These are phyloP conservation scores for Castanea crenata DNA, from an alignment of 306 rosid genomes.

Conservation along the genomic window DNA sequence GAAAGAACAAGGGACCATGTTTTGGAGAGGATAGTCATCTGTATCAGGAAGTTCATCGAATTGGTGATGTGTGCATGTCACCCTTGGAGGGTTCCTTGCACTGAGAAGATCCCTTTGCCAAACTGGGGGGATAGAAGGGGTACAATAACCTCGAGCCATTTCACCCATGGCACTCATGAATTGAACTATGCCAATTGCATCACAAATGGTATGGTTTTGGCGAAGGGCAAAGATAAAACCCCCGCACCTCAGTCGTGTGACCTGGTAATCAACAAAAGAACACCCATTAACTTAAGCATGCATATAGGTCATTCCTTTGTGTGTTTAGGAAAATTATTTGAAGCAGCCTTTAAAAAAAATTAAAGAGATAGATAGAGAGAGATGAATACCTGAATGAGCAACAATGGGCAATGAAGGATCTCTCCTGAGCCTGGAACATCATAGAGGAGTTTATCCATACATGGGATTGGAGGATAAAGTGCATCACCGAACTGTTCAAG, in stretches of 20 bases:
- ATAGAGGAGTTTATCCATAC: too few relatives aligned
- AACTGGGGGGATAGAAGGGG: slow-evolving; percentile 30
- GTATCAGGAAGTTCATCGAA: slow-evolving; percentile 40
- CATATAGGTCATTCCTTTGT: too few relatives aligned
- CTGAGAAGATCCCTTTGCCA: slow-evolving; percentile 46
- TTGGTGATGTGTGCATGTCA: slow-evolving; percentile 40
- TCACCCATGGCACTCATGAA: slow-evolving; percentile 51
- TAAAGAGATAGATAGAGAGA: too few relatives aligned
- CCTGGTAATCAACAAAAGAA: neutral
- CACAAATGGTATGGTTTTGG: slow-evolving; percentile 51
- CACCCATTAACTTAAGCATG: too few relatives aligned
- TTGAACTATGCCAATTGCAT: slow-evolving; percentile 43
- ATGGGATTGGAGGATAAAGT: too few relatives aligned
- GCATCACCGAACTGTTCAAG: too few relatives aligned
- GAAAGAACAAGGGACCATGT: slow-evolving; percentile 52
- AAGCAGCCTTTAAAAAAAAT: too few relatives aligned
- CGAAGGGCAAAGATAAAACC: slow-evolving; percentile 52
- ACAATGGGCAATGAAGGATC: too few relatives aligned
- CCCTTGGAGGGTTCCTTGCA: slow-evolving; percentile 43
- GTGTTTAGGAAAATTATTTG: too few relatives aligned
- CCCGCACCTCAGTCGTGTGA: slow-evolving; percentile 43
- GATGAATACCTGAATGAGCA: too few relatives aligned
- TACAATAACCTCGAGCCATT: slow-evolving; percentile 37
- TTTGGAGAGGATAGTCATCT: slow-evolving; percentile 46
- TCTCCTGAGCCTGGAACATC: too few relatives aligned